phyloP scores from a whole-genome alignment of 73 alveolate species.

The Symbiodinium natans region DNA sequence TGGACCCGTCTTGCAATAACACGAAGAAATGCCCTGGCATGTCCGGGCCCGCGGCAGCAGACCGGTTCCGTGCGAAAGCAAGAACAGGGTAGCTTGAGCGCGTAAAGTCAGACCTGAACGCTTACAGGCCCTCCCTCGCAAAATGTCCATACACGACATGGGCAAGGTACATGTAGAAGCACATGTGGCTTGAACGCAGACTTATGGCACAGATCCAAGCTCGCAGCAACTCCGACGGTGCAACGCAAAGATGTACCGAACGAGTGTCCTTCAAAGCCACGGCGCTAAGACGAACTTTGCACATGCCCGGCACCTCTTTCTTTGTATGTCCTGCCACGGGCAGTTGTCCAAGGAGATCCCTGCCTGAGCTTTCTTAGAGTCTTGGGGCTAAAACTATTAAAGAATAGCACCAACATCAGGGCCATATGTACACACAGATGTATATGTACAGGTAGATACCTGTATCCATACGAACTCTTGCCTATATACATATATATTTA shows the following conservation, averaged over 20 bases:
- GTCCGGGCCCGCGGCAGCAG: neutral
- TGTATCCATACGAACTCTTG: neutral
- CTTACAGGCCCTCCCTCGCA: too few relatives aligned
- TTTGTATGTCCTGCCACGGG: neutral
- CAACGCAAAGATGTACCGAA: neutral
- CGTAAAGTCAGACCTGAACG: neutral
- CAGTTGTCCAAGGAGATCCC: constrained; percentile 1
- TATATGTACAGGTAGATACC: neutral
- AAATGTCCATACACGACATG: too few relatives aligned
- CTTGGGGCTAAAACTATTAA: neutral
- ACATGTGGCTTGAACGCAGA: too few relatives aligned
- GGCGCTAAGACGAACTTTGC: neutral
- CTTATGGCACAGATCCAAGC: neutral
- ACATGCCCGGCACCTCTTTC: neutral
- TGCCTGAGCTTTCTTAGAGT: too few relatives aligned
- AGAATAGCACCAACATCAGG: neutral
- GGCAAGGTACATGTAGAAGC: too few relatives aligned
- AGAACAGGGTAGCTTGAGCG: neutral
- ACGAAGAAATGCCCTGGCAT: too few relatives aligned
- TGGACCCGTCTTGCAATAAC: too few relatives aligned
- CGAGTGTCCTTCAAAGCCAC: neutral
- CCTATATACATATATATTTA: neutral
- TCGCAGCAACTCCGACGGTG: neutral
- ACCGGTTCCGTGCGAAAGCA: neutral
- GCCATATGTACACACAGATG: neutral